phyloP scores from a whole-genome alignment of 2,329 filamentous ascomycete species.

The Bipolaris oryzae region DNA sequence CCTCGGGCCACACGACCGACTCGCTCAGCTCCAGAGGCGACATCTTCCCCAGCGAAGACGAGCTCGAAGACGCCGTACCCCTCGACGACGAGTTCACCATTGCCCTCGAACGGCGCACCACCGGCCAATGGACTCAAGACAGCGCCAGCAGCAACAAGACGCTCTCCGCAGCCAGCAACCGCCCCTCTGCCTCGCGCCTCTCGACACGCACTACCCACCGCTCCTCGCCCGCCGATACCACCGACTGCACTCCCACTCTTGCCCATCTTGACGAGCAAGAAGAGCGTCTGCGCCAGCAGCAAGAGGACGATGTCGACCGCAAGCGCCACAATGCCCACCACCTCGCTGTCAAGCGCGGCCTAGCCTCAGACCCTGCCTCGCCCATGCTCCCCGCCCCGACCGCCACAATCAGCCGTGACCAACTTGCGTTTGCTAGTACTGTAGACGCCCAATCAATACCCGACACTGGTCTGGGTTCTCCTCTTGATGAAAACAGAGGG shows the following conservation, averaged over 20 bases:
- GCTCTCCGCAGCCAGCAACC: conserved; percentile 51
- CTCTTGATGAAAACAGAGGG: conserved; percentile 39
- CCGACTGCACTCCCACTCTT: conserved; percentile 55
- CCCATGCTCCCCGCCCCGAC: conserved; percentile 25
- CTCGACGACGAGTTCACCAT: conserved; percentile 92
- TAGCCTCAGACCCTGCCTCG: conserved; percentile 41
- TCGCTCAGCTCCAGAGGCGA: conserved; percentile 88
- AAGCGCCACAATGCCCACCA: conserved; percentile 62
- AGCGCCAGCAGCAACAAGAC: conserved; percentile 70
- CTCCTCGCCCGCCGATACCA: conserved; percentile 27
- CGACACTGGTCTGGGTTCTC: conserved; percentile 38
- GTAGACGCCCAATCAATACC: conserved; percentile 38
- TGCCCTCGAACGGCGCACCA: conserved; percentile 74
- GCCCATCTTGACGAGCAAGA: conserved; percentile 65
- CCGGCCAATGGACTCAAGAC: conserved; percentile 66
- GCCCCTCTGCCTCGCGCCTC: conserved; percentile 55
- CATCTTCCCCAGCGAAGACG: conserved; percentile 88
- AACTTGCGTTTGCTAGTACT: conserved; percentile 29
- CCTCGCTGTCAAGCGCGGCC: conserved; percentile 61
- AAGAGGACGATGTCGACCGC: conserved; percentile 61
- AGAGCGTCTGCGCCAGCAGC: conserved; percentile 57
- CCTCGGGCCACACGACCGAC: conserved; percentile 80
- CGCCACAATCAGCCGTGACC: conserved; percentile 14
- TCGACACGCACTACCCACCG: conserved; percentile 50
- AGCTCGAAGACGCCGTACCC: conserved; percentile 85